phyloP scores from a whole-genome alignment of 2,329 filamentous ascomycete genomes.

The Clarireedia paspali region DNA sequence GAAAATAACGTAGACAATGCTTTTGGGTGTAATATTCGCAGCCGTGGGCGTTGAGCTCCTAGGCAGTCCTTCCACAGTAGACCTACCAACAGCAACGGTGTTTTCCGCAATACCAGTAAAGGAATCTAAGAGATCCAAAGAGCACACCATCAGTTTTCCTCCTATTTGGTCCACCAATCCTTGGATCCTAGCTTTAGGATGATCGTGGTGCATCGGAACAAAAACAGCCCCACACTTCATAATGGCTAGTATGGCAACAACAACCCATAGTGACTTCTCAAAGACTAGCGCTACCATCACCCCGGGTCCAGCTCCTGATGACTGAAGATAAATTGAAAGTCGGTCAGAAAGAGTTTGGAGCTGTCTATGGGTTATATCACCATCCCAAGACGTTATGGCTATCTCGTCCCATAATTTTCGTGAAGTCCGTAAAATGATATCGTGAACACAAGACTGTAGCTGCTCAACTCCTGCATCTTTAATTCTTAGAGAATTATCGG shows the following conservation, averaged over 20 bases:
- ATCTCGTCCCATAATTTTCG: background rate
- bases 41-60: background rate
- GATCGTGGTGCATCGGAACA: slow-evolving; percentile 23
- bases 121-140: background rate
- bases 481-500: background rate
- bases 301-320: slow-evolving; percentile 14
- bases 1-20: slow-evolving; percentile 14
- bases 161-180: slow-evolving; percentile 7
- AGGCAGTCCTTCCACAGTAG: background rate
- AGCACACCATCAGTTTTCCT: slow-evolving; percentile 11
- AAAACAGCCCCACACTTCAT: slow-evolving; percentile 24
- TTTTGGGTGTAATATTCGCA: background rate
- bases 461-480: background rate
- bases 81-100: background rate
- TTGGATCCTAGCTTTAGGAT: slow-evolving; percentile 7
- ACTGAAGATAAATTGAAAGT: slow-evolving; percentile 15
- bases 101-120: background rate
- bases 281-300: slow-evolving; percentile 15
- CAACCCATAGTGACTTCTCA: slow-evolving; percentile 18
- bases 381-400: slow-evolving; percentile 16
- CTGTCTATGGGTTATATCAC: slow-evolving; percentile 19
- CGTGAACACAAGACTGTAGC: slow-evolving; percentile 14
- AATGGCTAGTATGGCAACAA: slow-evolving; percentile 25
- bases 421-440: slow-evolving; percentile 10
- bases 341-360: slow-evolving; percentile 17